Evolutionary conservation across 108 stramenopile genomes (phyloP), one percentile per base, ranked within the genome.

Genomic region (Licmophora abbreviata): DNA sequence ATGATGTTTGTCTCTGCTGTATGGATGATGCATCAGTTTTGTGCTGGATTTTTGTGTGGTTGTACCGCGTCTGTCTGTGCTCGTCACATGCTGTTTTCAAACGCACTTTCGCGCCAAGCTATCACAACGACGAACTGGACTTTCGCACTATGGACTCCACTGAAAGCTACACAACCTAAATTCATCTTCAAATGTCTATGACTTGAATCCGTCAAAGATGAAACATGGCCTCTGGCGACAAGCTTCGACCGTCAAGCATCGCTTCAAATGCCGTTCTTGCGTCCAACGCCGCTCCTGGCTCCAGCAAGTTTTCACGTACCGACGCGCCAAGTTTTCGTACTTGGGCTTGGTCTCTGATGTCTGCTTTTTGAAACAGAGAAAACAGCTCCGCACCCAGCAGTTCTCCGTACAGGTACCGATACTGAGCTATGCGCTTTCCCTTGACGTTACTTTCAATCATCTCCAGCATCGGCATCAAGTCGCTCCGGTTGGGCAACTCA

Each of bases 311-410:
- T 7, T 44, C 43, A 8, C 22, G 8, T 21, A 44, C 15, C 43
- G 8, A 7, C 22, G 7, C 9, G 8, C 48, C 48, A 11, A 50
- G 4, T 6, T 2, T 36, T 32, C 29, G 2, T 3, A 50, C 33
- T 32, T 50, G 5, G 14, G 30, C 29, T 32, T 50, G 4, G 8
- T 32, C 33, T n/a, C 30, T 18, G 5, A 50, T 27, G 14, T 20
- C 29, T 4, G 1, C 48, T 32, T 50, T n/a, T 5, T 36, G 1
- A 44, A 56, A 56, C 1, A 20, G 11, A 14, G 28, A 2, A 27
- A 56, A 56, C 1, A 44, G 2, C 17, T 56, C 54, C 17, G 54
- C 42, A 44, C 54, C 44, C 27, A 56, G 43, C 3, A 56, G 26
- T 9, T 56, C 54, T 3, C 7, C 1, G 29, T 21, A 29, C 1